Percentiles rank a stretch among this genome's conserved stretches.
Conservation (phyloP, 345 rosid genomes). For the Syzygium jambos region DNA sequence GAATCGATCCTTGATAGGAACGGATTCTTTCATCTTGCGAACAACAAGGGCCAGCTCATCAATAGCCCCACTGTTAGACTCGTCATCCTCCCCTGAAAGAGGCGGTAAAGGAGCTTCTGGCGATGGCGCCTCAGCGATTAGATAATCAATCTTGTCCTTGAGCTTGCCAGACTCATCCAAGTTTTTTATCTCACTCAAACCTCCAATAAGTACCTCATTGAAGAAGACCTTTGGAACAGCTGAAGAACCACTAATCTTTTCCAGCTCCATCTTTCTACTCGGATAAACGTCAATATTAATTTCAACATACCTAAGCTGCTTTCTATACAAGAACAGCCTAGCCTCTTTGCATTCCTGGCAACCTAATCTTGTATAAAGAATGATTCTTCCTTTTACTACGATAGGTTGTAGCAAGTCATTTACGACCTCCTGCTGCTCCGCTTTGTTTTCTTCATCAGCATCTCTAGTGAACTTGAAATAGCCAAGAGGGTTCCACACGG, state of each 20-base stretch:
- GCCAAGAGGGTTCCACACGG: conserved; percentile 62
- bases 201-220: conserved; percentile 62
- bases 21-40: conserved; percentile 60
- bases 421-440: conserved; percentile 12
- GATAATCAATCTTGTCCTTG: conserved; percentile 53
- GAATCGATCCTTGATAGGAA: conserved; percentile 64
- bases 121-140: conserved; percentile 47
- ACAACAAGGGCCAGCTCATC: conserved; percentile 79
- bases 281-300: conserved; percentile 74
- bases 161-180: conserved; percentile 62
- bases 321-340: conserved; percentile 47
- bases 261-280: conserved; percentile 62
- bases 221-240: conserved; percentile 68
- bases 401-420: conserved; percentile 28
- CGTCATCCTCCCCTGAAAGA: conserved; percentile 85
- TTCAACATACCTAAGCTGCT: conserved; percentile 67
- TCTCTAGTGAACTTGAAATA: conserved; percentile 42
- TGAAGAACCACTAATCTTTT: conserved; percentile 53
- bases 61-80: conserved; percentile 40
- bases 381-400: conserved; percentile 55
- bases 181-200: conserved; percentile 42
- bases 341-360: conserved; percentile 50
- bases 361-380: conserved; percentile 65
- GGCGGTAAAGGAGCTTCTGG: conserved; percentile 73
- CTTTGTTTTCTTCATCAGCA: conserved; percentile 23